These are phyloP conservation scores for Diaporthe citrichinensis DNA, from an alignment of 2,329 filamentous ascomycete species.

Conservation along the genomic window DNA sequence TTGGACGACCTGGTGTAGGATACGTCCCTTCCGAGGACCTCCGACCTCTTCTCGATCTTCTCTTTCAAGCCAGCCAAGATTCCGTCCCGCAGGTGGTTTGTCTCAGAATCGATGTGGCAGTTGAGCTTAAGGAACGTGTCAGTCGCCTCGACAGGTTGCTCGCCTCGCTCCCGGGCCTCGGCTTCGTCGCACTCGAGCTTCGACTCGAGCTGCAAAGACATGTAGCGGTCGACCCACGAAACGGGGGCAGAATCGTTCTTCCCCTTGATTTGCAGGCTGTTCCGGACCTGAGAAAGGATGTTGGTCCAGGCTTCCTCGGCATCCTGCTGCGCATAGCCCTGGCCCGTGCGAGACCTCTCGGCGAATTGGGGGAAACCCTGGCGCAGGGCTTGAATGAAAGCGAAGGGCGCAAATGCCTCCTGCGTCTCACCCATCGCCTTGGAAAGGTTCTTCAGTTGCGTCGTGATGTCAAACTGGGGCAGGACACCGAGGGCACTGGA, in stretches of 20 bases:
- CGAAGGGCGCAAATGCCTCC: constrained; percentile 84
- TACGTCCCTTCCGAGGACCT: constrained; percentile 81
- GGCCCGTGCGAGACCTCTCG: constrained; percentile 84
- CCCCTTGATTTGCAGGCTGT: constrained; percentile 79
- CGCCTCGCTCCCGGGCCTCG: constrained; percentile 79
- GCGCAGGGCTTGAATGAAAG: constrained; percentile 86
- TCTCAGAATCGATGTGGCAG: constrained; percentile 91
- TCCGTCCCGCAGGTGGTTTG: constrained; percentile 92
- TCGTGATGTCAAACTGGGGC: constrained; percentile 79
- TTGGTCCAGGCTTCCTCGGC: constrained; percentile 99
- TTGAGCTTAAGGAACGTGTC: constrained; percentile 93
- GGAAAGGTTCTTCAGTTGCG: constrained; percentile 85
- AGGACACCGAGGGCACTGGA: constrained; percentile 46
- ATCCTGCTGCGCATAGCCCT: constrained; percentile 96
- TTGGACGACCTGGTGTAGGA: constrained; percentile 92
- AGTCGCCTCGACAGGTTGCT: constrained; percentile 75
- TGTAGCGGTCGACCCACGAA: constrained; percentile 91
- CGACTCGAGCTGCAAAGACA: constrained; percentile 86
- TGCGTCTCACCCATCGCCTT: constrained; percentile 92
- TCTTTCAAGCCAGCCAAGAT: constrained; percentile 86
- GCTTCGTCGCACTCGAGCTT: constrained; percentile 87
- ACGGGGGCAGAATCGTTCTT: constrained; percentile 62
- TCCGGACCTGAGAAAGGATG: constrained; percentile 85
- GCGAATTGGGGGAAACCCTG: constrained; percentile 91
- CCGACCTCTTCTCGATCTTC: constrained; percentile 91